Percentiles rank a stretch among this genome's conserved stretches.
Evolutionary conservation across 305 asterid species (phyloP).

Genomic region (Ilex paraguariensis): DNA sequence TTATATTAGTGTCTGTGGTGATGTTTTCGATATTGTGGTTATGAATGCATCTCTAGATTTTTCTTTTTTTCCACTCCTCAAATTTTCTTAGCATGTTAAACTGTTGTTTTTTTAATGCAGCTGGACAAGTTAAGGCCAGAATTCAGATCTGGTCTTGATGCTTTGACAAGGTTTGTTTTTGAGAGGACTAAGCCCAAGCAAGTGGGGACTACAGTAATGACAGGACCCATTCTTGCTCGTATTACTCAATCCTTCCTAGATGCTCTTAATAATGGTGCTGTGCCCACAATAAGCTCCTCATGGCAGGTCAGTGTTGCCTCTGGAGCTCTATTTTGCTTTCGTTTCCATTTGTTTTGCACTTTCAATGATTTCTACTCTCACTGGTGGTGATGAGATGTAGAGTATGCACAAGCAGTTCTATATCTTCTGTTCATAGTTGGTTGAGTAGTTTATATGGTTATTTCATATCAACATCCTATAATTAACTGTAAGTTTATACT

Average conservation of each 20-base stretch:
- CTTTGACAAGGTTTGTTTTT: slow-evolving; percentile 78
- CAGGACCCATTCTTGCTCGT: slow-evolving; percentile 87
- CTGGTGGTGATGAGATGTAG: too few relatives aligned
- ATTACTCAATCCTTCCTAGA: slow-evolving; percentile 87
- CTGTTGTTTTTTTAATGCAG: slow-evolving; percentile 34
- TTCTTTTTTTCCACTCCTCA: neutral
- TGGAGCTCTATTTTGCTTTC: slow-evolving; percentile 12
- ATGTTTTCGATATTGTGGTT: too few relatives aligned
- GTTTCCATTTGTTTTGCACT: neutral
- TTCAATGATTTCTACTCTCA: neutral
- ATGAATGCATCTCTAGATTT: neutral
- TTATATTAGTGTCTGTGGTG: too few relatives aligned
- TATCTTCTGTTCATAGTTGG: too few relatives aligned
- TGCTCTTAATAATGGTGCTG: slow-evolving; percentile 95
- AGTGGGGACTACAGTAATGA: slow-evolving; percentile 87
- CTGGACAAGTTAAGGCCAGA: slow-evolving; percentile 80
- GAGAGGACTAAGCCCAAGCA: slow-evolving; percentile 97
- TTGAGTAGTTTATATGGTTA: too few relatives aligned
- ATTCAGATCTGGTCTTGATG: slow-evolving; percentile 86
- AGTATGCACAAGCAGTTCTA: too few relatives aligned
- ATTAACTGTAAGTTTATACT: too few relatives aligned
- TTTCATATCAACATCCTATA: too few relatives aligned
- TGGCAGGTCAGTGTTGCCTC: slow-evolving; percentile 74
- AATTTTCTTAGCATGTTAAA: neutral
- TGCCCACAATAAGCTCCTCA: slow-evolving; percentile 94